Evolutionary conservation across 1,284 basidiomycete species (phyloP), one percentile per base, ranked within the genome.

Genomic region (Boletellus dicymbophilus): DNA sequence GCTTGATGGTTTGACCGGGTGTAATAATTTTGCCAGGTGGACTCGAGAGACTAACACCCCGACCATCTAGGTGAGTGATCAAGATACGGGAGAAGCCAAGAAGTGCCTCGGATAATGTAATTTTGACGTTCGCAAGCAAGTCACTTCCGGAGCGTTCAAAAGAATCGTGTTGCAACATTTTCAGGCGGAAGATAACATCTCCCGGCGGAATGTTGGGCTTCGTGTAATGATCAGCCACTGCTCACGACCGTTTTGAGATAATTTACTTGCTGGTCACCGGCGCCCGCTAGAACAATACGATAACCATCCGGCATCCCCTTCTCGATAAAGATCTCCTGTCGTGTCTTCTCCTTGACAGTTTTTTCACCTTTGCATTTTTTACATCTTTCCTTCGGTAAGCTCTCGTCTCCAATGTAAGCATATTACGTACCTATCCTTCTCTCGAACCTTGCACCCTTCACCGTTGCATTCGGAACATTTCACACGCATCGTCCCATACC

Each of bases 311-410:
- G 71, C 81, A 94, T 95, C n/a, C 95, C 95, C 48, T 85, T 86
- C 61, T 95, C 91, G 38, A 98, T 80, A 57, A 84, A 78, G 25
- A 95, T 87, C 58, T 95, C 92, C 57, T 93, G 85, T 44, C 90
- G 83, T 42, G 88, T 91, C 76, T 95, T 97, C 64, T 95, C 93
- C 60, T 88, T 88, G 38, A 89, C 80, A 0, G 85, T 90, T 67
- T 88, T 90, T 48, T 81, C 79, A 10, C 95, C 95, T 65, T 96
- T 95, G 72, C 95, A 99, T 66, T 93, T 95, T 72, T 95, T 98
- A 76, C 95, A 98, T 55, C 92, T 95, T 22, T 31, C 44, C 38
- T 36, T 4, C 28, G 16, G 33, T 51, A 47, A 58, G 45, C 51
- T 26, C 22, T 42, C 28, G 26, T 38, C 4, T 25, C 15, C 12